Evolutionary conservation across 768 basidiomycete genomes (phyloP).

Genomic region (Boletellus ananiceps): DNA sequence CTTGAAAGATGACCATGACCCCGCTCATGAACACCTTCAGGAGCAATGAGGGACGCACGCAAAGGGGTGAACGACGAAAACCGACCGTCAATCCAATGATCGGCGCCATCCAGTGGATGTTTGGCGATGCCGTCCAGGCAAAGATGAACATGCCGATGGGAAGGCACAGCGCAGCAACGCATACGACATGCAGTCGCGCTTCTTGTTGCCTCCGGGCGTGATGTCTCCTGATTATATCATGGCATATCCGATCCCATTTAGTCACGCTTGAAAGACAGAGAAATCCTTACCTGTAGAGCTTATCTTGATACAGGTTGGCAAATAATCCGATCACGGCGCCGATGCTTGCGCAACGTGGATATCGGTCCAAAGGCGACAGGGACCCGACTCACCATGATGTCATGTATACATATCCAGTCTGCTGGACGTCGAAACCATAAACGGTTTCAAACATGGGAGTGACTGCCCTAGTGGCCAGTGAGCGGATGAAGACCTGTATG

Average conservation of each 20-base stretch:
- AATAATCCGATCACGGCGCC: constrained; percentile 45
- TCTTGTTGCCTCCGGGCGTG: constrained; percentile 37
- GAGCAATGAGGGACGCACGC: background rate
- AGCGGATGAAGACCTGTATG: background rate
- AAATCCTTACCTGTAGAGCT: constrained; percentile 39
- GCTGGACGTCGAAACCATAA: constrained; percentile 57
- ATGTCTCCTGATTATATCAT: constrained; percentile 19
- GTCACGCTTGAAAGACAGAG: constrained; percentile 8
- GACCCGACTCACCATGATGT: constrained; percentile 42
- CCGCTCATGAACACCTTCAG: constrained; percentile 39
- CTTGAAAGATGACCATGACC: constrained; percentile 41
- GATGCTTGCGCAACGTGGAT: constrained; percentile 35
- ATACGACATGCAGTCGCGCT: constrained; percentile 55
- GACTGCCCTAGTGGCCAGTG: constrained; percentile 40
- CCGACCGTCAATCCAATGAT: constrained; percentile 21
- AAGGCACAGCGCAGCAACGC: constrained; percentile 48
- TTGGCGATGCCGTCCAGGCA: constrained; percentile 57
- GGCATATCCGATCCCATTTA: background rate
- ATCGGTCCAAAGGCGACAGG: background rate
- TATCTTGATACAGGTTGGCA: constrained; percentile 44
- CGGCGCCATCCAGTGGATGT: constrained; percentile 56
- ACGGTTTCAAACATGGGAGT: constrained; percentile 50
- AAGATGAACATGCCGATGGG: constrained; percentile 64
- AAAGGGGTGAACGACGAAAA: background rate
- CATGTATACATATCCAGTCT: constrained; percentile 55